Base-by-base conservation (phyloP, 257 asterid genomes). In the Petunia axillaris region DNA sequence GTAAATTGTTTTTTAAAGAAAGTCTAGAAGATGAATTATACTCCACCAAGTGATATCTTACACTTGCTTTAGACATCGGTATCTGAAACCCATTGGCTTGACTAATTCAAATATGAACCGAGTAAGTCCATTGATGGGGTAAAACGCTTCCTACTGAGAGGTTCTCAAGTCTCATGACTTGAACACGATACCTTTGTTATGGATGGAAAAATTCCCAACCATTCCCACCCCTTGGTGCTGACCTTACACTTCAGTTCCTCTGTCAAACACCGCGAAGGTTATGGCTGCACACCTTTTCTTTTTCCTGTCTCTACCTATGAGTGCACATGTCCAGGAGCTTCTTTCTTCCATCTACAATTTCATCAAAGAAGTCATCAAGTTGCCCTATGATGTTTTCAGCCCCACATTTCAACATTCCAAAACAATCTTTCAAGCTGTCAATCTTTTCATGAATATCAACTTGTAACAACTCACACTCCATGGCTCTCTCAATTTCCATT, bases 331-430 rank as follows among this genome's bases (percentile, higher is more conserved):
- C 92, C 80, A 91, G 86, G 66, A 93, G 90, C 90, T 83, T 91
- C 86, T 91, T 91, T 89, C 98, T 89, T 38, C 93, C 93, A 48
- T 92, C 96, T 80, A 93, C 98, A 66, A 93, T 92, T 78, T 93
- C 98, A 86, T 93, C 97, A 82, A 93, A 93, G 86, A 93, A 90
- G 77, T 93, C 97, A 88, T 93, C 97, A 79, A 93, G 87, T 81
- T 93, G 98, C 3, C 90, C 95, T 73, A 90, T 84, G 60, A 93
- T 81, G 37, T 88, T 85, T 84, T 92, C 97, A 35, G 87, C 88
- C 82, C 96, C 98, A 85, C 88, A 77, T 73, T 91, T 91, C 90
- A 93, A 83, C 81, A 53, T 84, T 81, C 79, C 94, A 82, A 90
- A 87, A 55, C 92, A 91, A 73, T 84, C 87, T 85, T 84, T 93